Conservation (phyloP, 495 filamentous ascomycete genomes). For the Penicillium malachiteum region DNA sequence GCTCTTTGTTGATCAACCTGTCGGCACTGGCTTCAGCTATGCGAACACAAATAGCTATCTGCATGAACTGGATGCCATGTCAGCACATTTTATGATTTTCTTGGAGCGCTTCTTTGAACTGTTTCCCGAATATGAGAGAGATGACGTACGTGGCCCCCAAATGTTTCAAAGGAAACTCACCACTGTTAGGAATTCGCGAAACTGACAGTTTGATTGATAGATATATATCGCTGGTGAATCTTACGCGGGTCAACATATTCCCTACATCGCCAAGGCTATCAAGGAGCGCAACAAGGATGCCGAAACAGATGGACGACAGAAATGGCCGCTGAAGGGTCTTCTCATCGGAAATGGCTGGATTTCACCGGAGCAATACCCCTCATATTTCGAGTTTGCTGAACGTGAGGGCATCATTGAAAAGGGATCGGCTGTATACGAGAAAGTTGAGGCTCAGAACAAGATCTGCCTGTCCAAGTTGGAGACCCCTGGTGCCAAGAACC, state of each 20-base stretch:
- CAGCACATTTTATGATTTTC: conserved; percentile 81
- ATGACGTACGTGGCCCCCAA: conserved; percentile 69
- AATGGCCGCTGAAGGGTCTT: conserved; percentile 83
- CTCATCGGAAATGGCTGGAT: conserved; percentile 98
- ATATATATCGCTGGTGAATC: conserved; percentile 94
- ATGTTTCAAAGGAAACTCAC: too few species aligned
- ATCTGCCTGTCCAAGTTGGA: conserved; percentile 59
- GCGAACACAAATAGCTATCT: conserved; percentile 84
- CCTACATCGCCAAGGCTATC: conserved; percentile 88
- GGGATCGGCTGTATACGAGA: conserved; percentile 60
- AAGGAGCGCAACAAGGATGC: conserved; percentile 69
- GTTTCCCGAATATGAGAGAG: conserved; percentile 88
- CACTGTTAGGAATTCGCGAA: too few species aligned
- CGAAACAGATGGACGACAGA: conserved; percentile 21
- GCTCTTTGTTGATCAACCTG: conserved; percentile 94
- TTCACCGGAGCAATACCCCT: conserved; percentile 82
- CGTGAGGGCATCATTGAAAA: conserved; percentile 67
- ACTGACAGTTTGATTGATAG: conserved; percentile 40
- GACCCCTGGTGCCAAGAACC: conserved; percentile 49
- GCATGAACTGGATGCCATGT: conserved; percentile 84
- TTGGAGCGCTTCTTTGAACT: conserved; percentile 84
- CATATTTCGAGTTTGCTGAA: conserved; percentile 79
- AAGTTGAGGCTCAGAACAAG: conserved; percentile 69
- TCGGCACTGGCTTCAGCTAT: conserved; percentile 95
- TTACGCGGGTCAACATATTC: conserved; percentile 95